Evolutionary conservation across 768 basidiomycete species (phyloP).

Genomic region (Mrakia gelida): DNA sequence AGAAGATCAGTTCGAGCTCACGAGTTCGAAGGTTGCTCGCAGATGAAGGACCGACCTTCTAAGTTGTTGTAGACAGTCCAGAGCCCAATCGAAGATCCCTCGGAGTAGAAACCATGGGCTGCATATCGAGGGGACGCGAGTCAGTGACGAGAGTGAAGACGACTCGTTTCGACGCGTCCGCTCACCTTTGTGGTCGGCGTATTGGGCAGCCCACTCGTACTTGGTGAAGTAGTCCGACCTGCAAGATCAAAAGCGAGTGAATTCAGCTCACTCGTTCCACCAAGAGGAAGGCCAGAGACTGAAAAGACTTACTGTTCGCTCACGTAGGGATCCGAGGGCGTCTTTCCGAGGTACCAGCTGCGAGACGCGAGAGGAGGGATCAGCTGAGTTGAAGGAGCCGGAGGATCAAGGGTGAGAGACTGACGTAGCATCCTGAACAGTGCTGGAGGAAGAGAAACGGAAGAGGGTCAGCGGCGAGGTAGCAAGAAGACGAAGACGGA

Average conservation of each 20-base stretch:
- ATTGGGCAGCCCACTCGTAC: constrained; percentile 34
- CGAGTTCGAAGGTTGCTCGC: neutral
- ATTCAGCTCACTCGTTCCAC: neutral
- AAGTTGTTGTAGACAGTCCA: constrained; percentile 36
- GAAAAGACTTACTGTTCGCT: constrained; percentile 7
- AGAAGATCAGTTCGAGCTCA: neutral
- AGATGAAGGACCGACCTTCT: constrained; percentile 20
- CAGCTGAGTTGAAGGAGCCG: too few relatives aligned
- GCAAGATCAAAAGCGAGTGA: neutral
- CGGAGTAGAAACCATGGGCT: constrained; percentile 37
- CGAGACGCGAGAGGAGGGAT: too few relatives aligned
- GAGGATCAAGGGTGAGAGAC: too few relatives aligned
- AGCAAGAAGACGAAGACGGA: neutral
- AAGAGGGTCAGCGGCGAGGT: neutral
- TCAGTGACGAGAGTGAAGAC: too few relatives aligned
- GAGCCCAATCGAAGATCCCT: constrained; percentile 34
- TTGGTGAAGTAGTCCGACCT: constrained; percentile 39
- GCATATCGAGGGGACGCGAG: too few relatives aligned
- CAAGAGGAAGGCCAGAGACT: neutral
- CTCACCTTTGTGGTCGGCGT: constrained; percentile 12
- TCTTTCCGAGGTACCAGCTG: constrained; percentile 33
- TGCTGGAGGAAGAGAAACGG: neutral
- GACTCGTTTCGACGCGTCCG: too few relatives aligned
- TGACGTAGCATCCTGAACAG: constrained; percentile 37
- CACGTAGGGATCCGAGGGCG: constrained; percentile 26